A percentile compares a stretch with the other conserved stretches of the same genome.
phyloP scores from a whole-genome alignment of 2,329 filamentous ascomycete species.

The Aureobasidium pullulans region DNA sequence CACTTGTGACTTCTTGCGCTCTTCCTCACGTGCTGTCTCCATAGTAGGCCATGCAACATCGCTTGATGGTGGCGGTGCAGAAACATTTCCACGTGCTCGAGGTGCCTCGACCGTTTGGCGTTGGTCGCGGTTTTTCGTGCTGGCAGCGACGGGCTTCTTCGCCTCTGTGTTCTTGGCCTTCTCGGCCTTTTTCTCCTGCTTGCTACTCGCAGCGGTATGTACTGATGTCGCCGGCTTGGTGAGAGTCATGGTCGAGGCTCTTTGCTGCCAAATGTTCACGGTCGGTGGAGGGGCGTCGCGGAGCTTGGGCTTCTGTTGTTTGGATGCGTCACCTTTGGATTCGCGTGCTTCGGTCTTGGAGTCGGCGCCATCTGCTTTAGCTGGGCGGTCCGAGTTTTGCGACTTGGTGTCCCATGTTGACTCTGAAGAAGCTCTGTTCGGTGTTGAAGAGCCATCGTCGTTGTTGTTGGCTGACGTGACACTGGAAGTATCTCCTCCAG shows the following conservation, averaged over 20 bases:
- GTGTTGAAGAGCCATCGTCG: slow-evolving; percentile 53
- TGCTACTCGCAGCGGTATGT: slow-evolving; percentile 1
- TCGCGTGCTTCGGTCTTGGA: slow-evolving; percentile 55
- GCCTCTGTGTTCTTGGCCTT: slow-evolving; percentile 16
- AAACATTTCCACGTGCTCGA: not conserved
- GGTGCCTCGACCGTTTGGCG: slow-evolving; percentile 3
- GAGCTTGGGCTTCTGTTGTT: slow-evolving; percentile 54
- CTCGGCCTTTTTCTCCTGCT: slow-evolving; percentile 26
- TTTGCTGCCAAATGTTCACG: slow-evolving; percentile 83
- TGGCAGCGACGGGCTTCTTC: slow-evolving; percentile 18
- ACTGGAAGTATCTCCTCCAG: slow-evolving; percentile 20
- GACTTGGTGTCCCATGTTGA: slow-evolving; percentile 61
- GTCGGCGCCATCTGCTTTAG: slow-evolving; percentile 48
- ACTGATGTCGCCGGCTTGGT: slow-evolving; percentile 40
- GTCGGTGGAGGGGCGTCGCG: slow-evolving; percentile 74
- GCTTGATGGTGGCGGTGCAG: slow-evolving; percentile 59
- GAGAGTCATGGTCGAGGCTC: slow-evolving; percentile 55
- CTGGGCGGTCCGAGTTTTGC: slow-evolving; percentile 56
- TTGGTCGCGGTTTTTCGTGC: slow-evolving; percentile 6
- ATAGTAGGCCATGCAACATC: slow-evolving; percentile 84
- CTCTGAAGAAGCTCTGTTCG: slow-evolving; percentile 54
- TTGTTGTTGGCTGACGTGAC: slow-evolving; percentile 49
- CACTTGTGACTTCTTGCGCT: slow-evolving; percentile 63
- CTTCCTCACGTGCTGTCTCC: slow-evolving; percentile 67
- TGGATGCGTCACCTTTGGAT: slow-evolving; percentile 26